Evolutionary conservation across 2,329 filamentous ascomycete species (phyloP), one percentile per base, ranked within the genome.

Genomic region (Penicillium sp.): DNA sequence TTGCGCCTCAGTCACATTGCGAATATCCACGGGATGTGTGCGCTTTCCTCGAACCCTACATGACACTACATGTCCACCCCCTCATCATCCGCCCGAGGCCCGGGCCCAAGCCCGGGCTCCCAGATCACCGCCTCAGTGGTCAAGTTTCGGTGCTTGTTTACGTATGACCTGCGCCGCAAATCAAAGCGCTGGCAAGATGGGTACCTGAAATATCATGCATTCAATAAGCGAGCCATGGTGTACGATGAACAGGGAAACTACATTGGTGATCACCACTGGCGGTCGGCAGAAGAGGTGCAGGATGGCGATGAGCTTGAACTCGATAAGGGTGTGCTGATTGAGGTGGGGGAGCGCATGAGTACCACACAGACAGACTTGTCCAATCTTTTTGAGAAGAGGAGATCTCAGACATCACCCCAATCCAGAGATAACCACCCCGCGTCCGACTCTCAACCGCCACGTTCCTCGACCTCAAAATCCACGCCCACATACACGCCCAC

Each of bases 111-210:
- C 33, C 70, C 82, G 46, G 77, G 81, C 43, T 82, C 82, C 14
- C 84, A 87, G 65, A 87, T 84, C 66, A 89, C 87, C 21, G 91
- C 92, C 2, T 81, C 84, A 0, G 91, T 97, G 39, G 80, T 90
- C 69, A 91, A 96, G 69, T 96, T 89, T 73, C 83, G 85, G 60
- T 97, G 93, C 72, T 86, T 97, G 4, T 97, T 90, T 75, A 96
- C 92, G 2, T 86, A 90, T 70, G 93, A 97, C 70, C 74, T 96
- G 43, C 86, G 87, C 51, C 87, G 90, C 55, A 97, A 97, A 77
- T 87, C 91, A 65, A 97, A 97, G 73, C 82, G 90, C 59, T 97
- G 93, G 93, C 91, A 96, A 68, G 93, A 97, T 87, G 93, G 93
- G 35, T 87, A 87, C 51, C 84, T 97, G 59, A 90, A 89, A 62